phyloP scores from a whole-genome alignment of 148 eudicot species.

The Nepenthes mirabilis region DNA sequence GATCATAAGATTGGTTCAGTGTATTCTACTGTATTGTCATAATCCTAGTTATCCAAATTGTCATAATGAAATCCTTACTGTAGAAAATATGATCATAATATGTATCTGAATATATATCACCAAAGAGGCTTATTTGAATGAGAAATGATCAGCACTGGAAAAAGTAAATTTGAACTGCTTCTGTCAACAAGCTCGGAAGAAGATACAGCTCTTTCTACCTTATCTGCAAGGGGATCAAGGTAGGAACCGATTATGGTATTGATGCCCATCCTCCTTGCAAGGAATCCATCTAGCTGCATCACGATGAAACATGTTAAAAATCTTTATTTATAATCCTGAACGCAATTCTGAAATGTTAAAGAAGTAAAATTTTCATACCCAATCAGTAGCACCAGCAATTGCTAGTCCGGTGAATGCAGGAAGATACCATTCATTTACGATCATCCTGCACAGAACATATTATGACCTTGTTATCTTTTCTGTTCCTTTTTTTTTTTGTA shows the following conservation, averaged over 20 bases:
- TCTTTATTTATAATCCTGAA: background rate
- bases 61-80: no score
- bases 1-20: no score
- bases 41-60: no score
- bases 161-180: background rate
- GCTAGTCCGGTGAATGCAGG: slow-evolving; percentile 83
- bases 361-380: slow-evolving; percentile 44
- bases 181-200: background rate
- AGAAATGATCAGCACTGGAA: no score
- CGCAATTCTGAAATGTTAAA: background rate
- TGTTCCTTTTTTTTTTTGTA: no score
- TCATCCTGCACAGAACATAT: slow-evolving; percentile 62
- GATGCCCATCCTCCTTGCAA: slow-evolving; percentile 93
- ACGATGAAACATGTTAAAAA: slow-evolving; percentile 9
- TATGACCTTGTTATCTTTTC: background rate
- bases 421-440: slow-evolving; percentile 79
- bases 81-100: no score
- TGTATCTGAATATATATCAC: no score
- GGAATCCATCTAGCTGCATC: slow-evolving; percentile 81
- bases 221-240: slow-evolving; percentile 99
- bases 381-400: slow-evolving; percentile 85
- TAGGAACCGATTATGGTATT: slow-evolving; percentile 92
- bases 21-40: no score
- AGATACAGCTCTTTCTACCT: slow-evolving; percentile 30
- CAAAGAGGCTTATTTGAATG: no score